A percentile compares a stretch with the other conserved stretches of the same genome.
Conservation (phyloP, 176 grass and related monocot genomes). For the Raddia guianensis region DNA sequence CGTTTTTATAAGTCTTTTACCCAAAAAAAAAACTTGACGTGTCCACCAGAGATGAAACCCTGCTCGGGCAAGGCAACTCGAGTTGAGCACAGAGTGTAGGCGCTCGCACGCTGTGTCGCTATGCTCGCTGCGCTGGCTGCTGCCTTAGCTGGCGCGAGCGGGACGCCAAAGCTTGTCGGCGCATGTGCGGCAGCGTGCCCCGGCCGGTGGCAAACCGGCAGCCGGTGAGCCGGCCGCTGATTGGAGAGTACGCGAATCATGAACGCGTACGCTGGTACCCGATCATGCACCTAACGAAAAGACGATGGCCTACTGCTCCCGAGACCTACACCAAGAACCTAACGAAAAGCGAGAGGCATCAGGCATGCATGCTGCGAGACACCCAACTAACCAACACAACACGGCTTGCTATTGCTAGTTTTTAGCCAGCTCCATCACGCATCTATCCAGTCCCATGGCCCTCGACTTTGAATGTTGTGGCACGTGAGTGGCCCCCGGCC, state of each 20-base stretch:
- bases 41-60: no score
- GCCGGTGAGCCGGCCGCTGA: not conserved
- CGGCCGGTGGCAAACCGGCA: not conserved
- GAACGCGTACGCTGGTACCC: not conserved
- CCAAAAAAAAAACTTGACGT: no score
- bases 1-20: no score
- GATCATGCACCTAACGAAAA: not conserved
- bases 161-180: conserved; percentile 32
- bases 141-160: not conserved
- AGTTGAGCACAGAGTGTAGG: no score
- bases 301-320: not conserved
- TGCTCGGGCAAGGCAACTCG: no score
- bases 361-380: not conserved
- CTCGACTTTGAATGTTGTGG: not conserved
- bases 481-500: not conserved
- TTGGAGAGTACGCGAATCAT: not conserved
- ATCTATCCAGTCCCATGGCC: not conserved
- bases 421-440: not conserved
- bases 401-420: not conserved
- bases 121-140: no score
- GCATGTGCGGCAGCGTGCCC: conserved; percentile 19
- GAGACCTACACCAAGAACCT: not conserved
- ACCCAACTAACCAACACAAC: not conserved
- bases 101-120: no score
- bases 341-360: not conserved